These are phyloP conservation scores for Hygrophoropsis aurantiaca DNA, from an alignment of 768 basidiomycete genomes.

Conservation along the genomic window DNA sequence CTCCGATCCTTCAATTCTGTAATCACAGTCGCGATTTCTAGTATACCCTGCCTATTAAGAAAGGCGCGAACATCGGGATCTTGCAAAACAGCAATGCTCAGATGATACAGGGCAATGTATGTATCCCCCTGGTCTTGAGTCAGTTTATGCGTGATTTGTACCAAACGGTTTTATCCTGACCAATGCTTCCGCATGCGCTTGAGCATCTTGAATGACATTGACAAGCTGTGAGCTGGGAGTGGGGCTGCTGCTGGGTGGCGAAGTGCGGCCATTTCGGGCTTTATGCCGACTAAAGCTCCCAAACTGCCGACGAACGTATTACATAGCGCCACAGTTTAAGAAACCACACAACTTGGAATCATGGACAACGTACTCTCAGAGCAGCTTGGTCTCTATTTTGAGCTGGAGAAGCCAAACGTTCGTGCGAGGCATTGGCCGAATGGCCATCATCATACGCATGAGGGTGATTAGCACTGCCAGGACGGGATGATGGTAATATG, in stretches of 20 bases:
- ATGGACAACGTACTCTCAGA: too few relatives aligned
- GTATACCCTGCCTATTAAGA: background rate
- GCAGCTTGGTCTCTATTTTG: too few relatives aligned
- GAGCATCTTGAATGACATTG: slow-evolving; percentile 2
- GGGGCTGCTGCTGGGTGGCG: too few relatives aligned
- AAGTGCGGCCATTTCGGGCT: too few relatives aligned
- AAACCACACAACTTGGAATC: too few relatives aligned
- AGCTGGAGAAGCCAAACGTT: too few relatives aligned
- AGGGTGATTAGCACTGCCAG: background rate
- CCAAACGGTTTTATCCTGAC: background rate
- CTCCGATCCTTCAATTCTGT: slow-evolving; percentile 1
- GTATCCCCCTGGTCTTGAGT: slow-evolving; percentile 3
- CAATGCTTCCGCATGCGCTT: background rate
- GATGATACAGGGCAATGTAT: slow-evolving; percentile 3
- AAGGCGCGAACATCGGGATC: background rate
- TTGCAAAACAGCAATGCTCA: slow-evolving; percentile 4
- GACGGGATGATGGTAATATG: background rate
- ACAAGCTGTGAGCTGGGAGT: background rate
- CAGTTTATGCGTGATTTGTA: background rate
- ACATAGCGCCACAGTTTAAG: too few relatives aligned
- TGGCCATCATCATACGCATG: too few relatives aligned
- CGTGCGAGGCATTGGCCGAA: too few relatives aligned
- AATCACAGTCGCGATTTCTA: background rate
- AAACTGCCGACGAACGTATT: too few relatives aligned
- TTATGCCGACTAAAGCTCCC: too few relatives aligned